These are phyloP conservation scores for Kokia cookei DNA, from an alignment of 441 rosid genomes.

Conservation along the genomic window DNA sequence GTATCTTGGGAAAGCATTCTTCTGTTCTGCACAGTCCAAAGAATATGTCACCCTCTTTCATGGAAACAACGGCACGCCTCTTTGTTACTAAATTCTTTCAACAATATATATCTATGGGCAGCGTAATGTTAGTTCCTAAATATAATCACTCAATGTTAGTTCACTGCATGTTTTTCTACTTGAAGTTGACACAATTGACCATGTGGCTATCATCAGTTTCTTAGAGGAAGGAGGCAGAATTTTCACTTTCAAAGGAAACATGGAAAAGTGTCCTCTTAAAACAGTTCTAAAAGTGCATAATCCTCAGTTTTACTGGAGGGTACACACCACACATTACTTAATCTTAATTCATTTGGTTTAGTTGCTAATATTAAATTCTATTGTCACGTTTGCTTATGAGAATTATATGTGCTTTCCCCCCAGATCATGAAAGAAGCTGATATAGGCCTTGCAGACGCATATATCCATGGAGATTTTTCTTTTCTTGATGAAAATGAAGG, in stretches of 20 bases:
- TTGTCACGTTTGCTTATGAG: not conserved
- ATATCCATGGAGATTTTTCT: constrained; percentile 74
- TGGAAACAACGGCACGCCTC: constrained; percentile 57
- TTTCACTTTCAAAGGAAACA: constrained; percentile 48
- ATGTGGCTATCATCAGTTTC: constrained; percentile 30
- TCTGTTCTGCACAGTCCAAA: constrained; percentile 32
- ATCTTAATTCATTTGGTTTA: not conserved
- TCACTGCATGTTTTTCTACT: not conserved
- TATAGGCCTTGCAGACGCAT: constrained; percentile 90
- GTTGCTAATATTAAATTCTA: not conserved
- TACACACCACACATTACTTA: constrained; percentile 4
- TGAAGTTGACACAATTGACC: not conserved
- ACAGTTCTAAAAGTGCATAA: constrained; percentile 50
- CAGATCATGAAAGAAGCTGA: constrained; percentile 86
- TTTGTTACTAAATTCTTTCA: constrained; percentile 61
- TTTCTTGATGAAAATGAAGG: constrained; percentile 63
- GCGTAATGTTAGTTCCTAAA: constrained; percentile 52
- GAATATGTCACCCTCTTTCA: constrained; percentile 35
- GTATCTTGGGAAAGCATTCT: constrained; percentile 41
- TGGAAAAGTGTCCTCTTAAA: constrained; percentile 27
- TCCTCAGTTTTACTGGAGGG: constrained; percentile 97
- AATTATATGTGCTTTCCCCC: not conserved
- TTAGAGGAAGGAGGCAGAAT: constrained; percentile 78
- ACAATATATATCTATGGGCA: constrained; percentile 51
- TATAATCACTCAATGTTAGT: not conserved